These are phyloP conservation scores for Colletotrichum sp. DNA, from an alignment of 2,329 filamentous ascomycete genomes.

Conservation along the genomic window DNA sequence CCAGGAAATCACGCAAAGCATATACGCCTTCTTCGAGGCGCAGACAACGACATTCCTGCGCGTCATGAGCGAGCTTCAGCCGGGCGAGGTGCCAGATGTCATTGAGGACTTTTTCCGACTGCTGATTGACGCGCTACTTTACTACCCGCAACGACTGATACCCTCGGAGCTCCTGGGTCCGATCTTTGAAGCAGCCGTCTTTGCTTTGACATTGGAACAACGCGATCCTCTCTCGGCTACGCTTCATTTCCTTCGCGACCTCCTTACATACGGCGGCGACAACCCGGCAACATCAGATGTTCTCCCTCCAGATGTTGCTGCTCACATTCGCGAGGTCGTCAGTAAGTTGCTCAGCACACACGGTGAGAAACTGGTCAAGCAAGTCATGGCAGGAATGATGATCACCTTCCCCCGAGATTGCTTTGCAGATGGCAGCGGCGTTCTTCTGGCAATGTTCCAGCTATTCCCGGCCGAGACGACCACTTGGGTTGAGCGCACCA, in stretches of 20 bases:
- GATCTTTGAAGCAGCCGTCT: constrained; percentile 87
- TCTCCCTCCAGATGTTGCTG: constrained; percentile 63
- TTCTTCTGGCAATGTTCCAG: constrained; percentile 89
- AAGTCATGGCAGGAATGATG: constrained; percentile 97
- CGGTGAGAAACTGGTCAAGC: constrained; percentile 82
- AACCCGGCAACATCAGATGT: constrained; percentile 70
- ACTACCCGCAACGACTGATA: constrained; percentile 86
- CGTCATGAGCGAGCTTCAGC: constrained; percentile 83
- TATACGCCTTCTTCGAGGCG: constrained; percentile 94
- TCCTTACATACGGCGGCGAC: constrained; percentile 85
- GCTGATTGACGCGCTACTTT: constrained; percentile 88
- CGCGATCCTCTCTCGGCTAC: constrained; percentile 90
- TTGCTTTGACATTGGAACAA: constrained; percentile 87
- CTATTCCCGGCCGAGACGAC: constrained; percentile 81
- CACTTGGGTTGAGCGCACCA: constrained; percentile 82
- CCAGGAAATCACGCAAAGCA: constrained; percentile 79
- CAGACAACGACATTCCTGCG: constrained; percentile 90
- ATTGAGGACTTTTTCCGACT: constrained; percentile 98
- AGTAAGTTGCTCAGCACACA: constrained; percentile 73
- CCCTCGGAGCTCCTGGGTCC: constrained; percentile 79
- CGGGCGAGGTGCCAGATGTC: constrained; percentile 76
- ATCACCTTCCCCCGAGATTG: constrained; percentile 96
- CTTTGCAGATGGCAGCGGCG: constrained; percentile 91
- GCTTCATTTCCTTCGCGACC: constrained; percentile 89
- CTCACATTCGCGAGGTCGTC: constrained; percentile 75